Base-by-base conservation (phyloP, 495 filamentous ascomycete species). In the Penicillium ochrochloron region DNA sequence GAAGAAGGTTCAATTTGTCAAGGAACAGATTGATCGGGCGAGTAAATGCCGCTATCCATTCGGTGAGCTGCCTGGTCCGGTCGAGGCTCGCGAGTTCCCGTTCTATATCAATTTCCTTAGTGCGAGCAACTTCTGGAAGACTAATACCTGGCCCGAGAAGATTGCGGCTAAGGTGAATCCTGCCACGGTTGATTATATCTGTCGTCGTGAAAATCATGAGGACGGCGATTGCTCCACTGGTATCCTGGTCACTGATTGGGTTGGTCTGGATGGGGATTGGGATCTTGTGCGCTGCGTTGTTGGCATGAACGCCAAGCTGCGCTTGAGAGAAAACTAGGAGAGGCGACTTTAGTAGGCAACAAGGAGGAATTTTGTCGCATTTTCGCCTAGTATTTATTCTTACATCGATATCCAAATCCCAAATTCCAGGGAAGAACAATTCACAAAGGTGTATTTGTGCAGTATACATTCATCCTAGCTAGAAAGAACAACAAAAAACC, bases 121-220 rank as follows among this genome's bases (percentile, higher is more conserved):
- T 52, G 95, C 88, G 2, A 92, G 89, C 72, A 97, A 96, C 78
- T 97, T 99, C 81, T 99, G 93, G 87, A 94, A 89, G 67, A 78
- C 88, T 0, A 86, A 87, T 58, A 96, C 91, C 70, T 99, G 95
- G 95, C 95, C 95, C 10, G 94, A 97, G 73, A 90, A 85, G 78
- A 90, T 98, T 70, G 94, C 94, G n/a, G 88, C 86, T 34, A 94
- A 92, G 81, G 80, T 96, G 23, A 99, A 99, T 78, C 92, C 95
- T n/a, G 89, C 88, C n/a, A 83, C 92, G 31, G 83, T 92, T 44
- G 88, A 92, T 56, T 92, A 90, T 77, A 75, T 97, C 48, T 95
- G 92, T 66, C 76, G 85, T 69, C 84, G 81, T 17, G 91, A 95
- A 68, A 77, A 68, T 75, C 77, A 78, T 73, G 82, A 69, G 63